These are phyloP conservation scores for Brassica rapa DNA, from an alignment of 345 rosid genomes.

Conservation along the genomic window DNA sequence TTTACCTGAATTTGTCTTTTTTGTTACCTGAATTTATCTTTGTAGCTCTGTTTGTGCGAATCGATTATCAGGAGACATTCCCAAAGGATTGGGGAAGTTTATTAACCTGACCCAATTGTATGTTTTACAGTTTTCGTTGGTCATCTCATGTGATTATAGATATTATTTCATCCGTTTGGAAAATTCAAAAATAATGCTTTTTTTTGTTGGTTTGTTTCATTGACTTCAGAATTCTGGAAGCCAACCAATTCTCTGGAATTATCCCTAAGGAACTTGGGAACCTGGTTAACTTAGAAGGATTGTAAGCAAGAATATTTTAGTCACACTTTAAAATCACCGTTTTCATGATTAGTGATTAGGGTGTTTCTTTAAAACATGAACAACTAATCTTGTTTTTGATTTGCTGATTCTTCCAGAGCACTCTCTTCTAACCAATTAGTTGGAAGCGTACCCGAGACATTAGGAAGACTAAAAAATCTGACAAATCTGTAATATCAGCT, in stretches of 20 bases:
- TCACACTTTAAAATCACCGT: not conserved
- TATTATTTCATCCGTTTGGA: not conserved
- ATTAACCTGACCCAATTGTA: conserved; percentile 54
- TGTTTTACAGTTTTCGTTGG: conserved; percentile 13
- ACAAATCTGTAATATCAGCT: conserved; percentile 44
- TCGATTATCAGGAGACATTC: conserved; percentile 60
- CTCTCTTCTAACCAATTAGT: conserved; percentile 49
- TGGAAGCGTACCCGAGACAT: conserved; percentile 48
- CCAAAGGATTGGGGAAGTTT: conserved; percentile 52
- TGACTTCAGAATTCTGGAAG: conserved; percentile 56
- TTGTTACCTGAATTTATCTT: conserved; percentile 2
- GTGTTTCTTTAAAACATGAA: not conserved
- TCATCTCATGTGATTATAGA: conserved; percentile 1
- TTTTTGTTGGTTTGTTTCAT: not conserved
- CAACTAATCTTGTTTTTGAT: not conserved
- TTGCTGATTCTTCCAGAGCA: conserved; percentile 35
- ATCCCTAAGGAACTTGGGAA: conserved; percentile 60
- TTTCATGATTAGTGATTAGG: not conserved
- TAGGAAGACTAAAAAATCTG: conserved; percentile 43
- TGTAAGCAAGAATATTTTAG: conserved; percentile 47
- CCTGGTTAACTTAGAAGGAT: conserved; percentile 44
- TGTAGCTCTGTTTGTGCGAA: conserved; percentile 58
- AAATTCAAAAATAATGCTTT: not conserved
- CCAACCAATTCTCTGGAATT: conserved; percentile 60
- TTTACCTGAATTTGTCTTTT: no score